Base-by-base conservation (phyloP, 305 asterid species). In the Striga hermonthica region DNA sequence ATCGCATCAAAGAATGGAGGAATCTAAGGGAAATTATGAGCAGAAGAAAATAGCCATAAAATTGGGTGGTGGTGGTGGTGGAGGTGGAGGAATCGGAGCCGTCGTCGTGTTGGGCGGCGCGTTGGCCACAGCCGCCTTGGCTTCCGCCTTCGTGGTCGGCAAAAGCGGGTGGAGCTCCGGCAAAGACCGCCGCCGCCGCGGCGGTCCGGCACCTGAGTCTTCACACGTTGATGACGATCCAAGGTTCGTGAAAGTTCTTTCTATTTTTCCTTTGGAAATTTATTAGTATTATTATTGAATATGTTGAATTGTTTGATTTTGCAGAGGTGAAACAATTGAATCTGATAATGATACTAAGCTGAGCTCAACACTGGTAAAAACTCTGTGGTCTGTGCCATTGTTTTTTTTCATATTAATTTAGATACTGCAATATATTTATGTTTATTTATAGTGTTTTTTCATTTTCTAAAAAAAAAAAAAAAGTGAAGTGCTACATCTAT, bases 61-160 rank as follows among this genome's bases (percentile, higher is more conserved):
- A 37, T 5, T 72, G 6, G 77, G 75, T 9, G 75, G 83, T 11
- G 81, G 82, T 11, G 77, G 74, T 10, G 76, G 83, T 9, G 81
- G 81, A n/a, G n/a, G n/a, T 22, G 31, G 31, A 9, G 82, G 80
- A 5, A 54, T 78, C 56, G 90, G 84, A 67, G 83, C 83, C 62
- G 70, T 86, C 45, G 54, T 86, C 66, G 68, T 86, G 69, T 69
- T 89, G 49, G 87, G 88, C 40, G 95, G 95, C 22, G 95, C 80
- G 28, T 77, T 84, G 78, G 87, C 84, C 41, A 76, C 89, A 57
- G 89, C 86, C 58, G 85, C 90, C 36, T 50, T 84, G 16, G 74
- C 79, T 0, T 80, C 90, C 0, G 81, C 76, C 35, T 80, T 82
- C 43, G 63, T 75, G 0, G 61, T 78, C 72, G 62, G 79, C 50